These are phyloP conservation scores for Pichia sp. DNA, from an alignment of 1,139 yeast species.

Conservation along the genomic window DNA sequence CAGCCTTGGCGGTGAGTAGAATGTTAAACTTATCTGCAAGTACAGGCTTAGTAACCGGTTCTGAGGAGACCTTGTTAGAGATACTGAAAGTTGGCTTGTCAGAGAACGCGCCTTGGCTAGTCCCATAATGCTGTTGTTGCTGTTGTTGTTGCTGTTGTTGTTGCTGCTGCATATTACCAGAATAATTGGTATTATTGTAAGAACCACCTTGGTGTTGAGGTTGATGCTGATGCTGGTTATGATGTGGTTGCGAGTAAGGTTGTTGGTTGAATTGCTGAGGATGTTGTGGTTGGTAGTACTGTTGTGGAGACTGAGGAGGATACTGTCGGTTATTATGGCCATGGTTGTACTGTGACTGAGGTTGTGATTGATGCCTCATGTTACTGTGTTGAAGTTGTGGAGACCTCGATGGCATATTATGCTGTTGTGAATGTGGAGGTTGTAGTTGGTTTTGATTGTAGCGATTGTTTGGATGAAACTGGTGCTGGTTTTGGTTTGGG, in stretches of 20 bases:
- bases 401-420: background rate
- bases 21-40: conserved; percentile 51
- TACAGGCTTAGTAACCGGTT: conserved; percentile 23
- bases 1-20: conserved; percentile 37
- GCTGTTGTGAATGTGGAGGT: background rate
- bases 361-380: background rate
- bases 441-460: conserved; percentile 1
- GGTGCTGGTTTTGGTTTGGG: conserved; percentile 6
- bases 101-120: too few species aligned
- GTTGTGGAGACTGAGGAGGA: too few species aligned
- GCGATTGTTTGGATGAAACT: background rate
- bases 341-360: background rate
- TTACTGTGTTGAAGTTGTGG: background rate
- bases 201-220: background rate
- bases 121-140: too few species aligned
- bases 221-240: conserved; percentile 3
- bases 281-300: conserved; percentile 5
- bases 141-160: background rate
- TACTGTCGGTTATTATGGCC: background rate
- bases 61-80: background rate
- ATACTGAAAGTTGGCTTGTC: too few species aligned
- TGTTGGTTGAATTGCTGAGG: conserved; percentile 1
- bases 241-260: background rate
- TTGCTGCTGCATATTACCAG: background rate
- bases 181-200: background rate